Evolutionary conservation across 106 monocot genomes (phyloP).

Genomic region (Apostasia ramifera): DNA sequence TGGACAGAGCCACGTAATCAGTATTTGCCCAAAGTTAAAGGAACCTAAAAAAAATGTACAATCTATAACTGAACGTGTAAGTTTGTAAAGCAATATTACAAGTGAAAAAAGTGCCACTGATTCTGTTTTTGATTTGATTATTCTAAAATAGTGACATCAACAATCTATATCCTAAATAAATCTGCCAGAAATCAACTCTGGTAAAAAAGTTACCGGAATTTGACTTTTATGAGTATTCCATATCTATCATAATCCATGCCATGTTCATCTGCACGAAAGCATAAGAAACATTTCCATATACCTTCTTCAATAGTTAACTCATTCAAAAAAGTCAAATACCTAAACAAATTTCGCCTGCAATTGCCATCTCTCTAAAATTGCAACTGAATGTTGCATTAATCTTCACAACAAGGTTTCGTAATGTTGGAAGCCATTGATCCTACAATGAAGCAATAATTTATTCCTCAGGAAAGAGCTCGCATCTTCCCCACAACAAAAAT

Average conservation of each 20-base stretch:
- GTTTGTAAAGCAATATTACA: no score
- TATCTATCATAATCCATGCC: conserved; percentile 85
- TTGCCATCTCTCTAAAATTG: conserved; percentile 97
- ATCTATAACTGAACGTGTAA: no score
- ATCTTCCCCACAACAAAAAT: no score
- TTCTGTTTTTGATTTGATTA: no score
- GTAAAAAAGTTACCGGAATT: conserved; percentile 64
- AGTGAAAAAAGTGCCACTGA: no score
- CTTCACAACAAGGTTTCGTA: conserved; percentile 66
- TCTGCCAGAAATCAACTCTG: neutral
- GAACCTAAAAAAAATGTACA: no score
- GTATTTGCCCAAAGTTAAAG: no score
- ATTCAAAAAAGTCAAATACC: conserved; percentile 33
- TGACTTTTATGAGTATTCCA: conserved; percentile 95
- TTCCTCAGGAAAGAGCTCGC: no score
- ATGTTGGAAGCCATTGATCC: conserved; percentile 79
- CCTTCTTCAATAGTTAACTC: neutral
- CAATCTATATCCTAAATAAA: no score
- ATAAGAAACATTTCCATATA: conserved; percentile 2
- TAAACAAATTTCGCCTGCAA: conserved; percentile 95
- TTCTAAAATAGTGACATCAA: no score
- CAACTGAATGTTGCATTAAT: conserved; percentile 94
- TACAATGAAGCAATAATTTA: conserved; percentile 11
- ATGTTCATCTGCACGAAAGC: conserved; percentile 68
- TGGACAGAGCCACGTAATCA: no score